phyloP scores from a whole-genome alignment of 306 rosid genomes.

The Ormosia emarginata region DNA sequence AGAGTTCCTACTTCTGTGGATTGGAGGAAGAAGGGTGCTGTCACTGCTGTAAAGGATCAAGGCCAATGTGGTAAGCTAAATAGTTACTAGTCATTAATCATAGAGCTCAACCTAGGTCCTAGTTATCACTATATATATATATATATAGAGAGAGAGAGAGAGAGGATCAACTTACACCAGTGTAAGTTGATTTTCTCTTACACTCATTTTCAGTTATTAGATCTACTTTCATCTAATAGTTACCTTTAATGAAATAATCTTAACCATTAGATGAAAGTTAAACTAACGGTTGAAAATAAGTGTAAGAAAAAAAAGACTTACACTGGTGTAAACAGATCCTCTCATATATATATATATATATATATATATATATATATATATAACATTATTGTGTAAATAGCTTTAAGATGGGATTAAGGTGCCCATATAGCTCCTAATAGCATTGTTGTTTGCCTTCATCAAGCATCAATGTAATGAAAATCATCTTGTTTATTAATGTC shows the following conservation, averaged over 20 bases:
- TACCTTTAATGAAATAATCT: no score
- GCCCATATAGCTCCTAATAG: not conserved
- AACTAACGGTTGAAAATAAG: no score
- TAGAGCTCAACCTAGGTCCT: not conserved
- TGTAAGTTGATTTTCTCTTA: no score
- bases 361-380: not conserved
- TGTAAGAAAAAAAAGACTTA: no score
- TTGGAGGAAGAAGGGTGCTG: slow-evolving; percentile 62
- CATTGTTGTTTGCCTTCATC: not conserved
- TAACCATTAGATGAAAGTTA: no score
- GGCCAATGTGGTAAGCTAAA: slow-evolving; percentile 45
- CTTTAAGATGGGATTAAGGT: not conserved
- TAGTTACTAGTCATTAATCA: not conserved
- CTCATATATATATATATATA: no score
- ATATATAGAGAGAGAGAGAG: no score
- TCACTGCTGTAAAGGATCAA: slow-evolving; percentile 43
- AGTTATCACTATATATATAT: no score
- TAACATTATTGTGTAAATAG: not conserved
- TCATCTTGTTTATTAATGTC: not conserved
- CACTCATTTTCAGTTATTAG: no score
- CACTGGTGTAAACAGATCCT: no score
- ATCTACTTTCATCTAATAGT: no score
- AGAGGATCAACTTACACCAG: no score
- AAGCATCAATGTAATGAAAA: not conserved
- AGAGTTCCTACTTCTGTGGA: slow-evolving; percentile 42